phyloP scores from a whole-genome alignment of 2,329 filamentous ascomycete genomes.

The Penicillium sp. region DNA sequence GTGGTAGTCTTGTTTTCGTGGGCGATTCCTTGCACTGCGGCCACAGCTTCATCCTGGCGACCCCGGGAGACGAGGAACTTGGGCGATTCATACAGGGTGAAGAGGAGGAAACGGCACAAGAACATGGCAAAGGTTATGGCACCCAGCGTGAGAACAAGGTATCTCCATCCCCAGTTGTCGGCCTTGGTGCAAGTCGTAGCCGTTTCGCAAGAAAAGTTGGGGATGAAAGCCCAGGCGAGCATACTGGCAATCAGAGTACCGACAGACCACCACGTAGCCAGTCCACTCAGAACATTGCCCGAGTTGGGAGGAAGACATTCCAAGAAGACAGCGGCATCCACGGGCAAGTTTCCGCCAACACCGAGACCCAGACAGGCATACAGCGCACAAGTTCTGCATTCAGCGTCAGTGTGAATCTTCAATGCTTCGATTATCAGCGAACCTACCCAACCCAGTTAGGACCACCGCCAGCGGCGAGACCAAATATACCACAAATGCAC shows the following conservation, averaged over 20 bases:
- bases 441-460: constrained; percentile 57
- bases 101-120: constrained; percentile 67
- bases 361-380: constrained; percentile 62
- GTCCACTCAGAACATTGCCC: constrained; percentile 68
- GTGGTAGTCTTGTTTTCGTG: constrained; percentile 64
- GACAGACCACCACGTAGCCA: constrained; percentile 85
- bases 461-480: constrained; percentile 64
- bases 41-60: constrained; percentile 71
- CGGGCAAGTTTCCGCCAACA: constrained; percentile 62
- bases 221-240: constrained; percentile 71
- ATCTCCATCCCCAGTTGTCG: constrained; percentile 66
- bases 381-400: constrained; percentile 50
- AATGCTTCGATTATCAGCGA: constrained; percentile 19
- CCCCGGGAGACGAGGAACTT: constrained; percentile 76
- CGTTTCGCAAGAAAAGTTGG: constrained; percentile 54
- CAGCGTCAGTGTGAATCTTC: not conserved
- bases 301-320: constrained; percentile 75
- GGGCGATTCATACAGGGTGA: constrained; percentile 75
- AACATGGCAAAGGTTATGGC: constrained; percentile 70
- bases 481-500: constrained; percentile 68
- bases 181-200: constrained; percentile 38
- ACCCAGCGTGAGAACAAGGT: constrained; percentile 65
- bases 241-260: constrained; percentile 65
- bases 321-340: constrained; percentile 59
- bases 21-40: constrained; percentile 73